These are phyloP conservation scores for Brasenia schreberi DNA, from an alignment of 164 flowering plant genomes.

Conservation along the genomic window DNA sequence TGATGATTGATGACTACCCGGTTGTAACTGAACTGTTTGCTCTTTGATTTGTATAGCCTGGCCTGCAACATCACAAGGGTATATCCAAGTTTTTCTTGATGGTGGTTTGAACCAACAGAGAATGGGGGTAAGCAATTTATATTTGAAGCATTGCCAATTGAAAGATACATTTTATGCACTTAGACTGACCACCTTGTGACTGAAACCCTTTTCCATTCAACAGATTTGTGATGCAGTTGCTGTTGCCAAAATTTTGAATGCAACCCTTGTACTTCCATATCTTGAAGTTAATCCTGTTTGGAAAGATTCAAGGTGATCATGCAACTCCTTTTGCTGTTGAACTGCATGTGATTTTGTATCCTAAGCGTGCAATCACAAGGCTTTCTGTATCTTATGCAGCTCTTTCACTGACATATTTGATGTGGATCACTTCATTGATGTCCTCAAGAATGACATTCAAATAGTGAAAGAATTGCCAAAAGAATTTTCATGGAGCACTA, in stretches of 20 bases:
- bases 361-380: neutral
- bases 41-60: neutral
- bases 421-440: slow-evolving; percentile 88
- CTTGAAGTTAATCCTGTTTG: slow-evolving; percentile 97
- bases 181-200: no score
- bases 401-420: slow-evolving; percentile 89
- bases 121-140: slow-evolving; percentile 70
- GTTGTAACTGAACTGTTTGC: no score
- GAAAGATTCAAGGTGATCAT: slow-evolving; percentile 81
- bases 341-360: neutral
- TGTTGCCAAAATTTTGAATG: slow-evolving; percentile 92
- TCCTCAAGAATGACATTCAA: slow-evolving; percentile 72
- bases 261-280: slow-evolving; percentile 89
- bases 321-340: neutral
- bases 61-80: slow-evolving; percentile 55
- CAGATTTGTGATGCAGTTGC: slow-evolving; percentile 99
- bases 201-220: neutral
- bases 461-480: slow-evolving; percentile 75
- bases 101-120: slow-evolving; percentile 98
- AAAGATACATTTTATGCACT: no score
- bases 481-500: slow-evolving; percentile 88
- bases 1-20: neutral
- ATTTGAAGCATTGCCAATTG: neutral
- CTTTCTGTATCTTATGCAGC: slow-evolving; percentile 30
- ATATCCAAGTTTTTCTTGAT: slow-evolving; percentile 88